Evolutionary conservation across 371 early-diverging fungal genomes (phyloP).

Genomic region (Syncephalastrum monosporum): DNA sequence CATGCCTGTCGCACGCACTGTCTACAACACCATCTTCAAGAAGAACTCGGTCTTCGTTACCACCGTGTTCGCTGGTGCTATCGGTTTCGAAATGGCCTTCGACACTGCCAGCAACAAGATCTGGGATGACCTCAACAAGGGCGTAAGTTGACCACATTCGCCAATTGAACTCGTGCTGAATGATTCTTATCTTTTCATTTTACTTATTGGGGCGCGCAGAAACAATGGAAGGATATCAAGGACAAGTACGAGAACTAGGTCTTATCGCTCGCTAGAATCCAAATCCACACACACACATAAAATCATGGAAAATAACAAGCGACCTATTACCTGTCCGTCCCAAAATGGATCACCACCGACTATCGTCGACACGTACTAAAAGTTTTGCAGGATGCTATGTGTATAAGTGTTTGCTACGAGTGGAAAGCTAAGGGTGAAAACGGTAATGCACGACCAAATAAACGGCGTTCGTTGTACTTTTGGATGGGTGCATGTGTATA

Average conservation of each 20-base stretch:
- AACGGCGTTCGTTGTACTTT: too few species aligned
- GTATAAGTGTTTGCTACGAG: too few species aligned
- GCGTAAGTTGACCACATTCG: conserved; percentile 60
- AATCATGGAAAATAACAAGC: too few species aligned
- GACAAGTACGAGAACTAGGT: conserved; percentile 57
- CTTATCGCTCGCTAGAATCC: not conserved
- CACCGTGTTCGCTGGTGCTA: conserved; percentile 76
- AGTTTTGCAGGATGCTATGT: too few species aligned
- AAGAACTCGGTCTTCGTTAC: conserved; percentile 73
- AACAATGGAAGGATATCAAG: conserved; percentile 79
- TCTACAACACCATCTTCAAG: conserved; percentile 71
- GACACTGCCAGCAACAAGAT: conserved; percentile 65
- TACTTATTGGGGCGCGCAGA: conserved; percentile 20
- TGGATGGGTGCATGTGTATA: too few species aligned
- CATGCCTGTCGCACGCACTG: conserved; percentile 50
- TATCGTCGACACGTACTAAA: too few species aligned
- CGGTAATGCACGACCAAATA: too few species aligned
- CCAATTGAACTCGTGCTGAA: not conserved
- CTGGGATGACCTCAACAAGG: conserved; percentile 83
- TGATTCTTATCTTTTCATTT: conserved; percentile 9
- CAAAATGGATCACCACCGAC: too few species aligned
- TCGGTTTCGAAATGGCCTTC: conserved; percentile 77
- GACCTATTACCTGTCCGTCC: too few species aligned
- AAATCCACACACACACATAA: too few species aligned
- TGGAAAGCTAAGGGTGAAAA: too few species aligned